These are phyloP conservation scores for Danielia reshetovae DNA, from an alignment of 805 yeast genomes.

Conservation along the genomic window DNA sequence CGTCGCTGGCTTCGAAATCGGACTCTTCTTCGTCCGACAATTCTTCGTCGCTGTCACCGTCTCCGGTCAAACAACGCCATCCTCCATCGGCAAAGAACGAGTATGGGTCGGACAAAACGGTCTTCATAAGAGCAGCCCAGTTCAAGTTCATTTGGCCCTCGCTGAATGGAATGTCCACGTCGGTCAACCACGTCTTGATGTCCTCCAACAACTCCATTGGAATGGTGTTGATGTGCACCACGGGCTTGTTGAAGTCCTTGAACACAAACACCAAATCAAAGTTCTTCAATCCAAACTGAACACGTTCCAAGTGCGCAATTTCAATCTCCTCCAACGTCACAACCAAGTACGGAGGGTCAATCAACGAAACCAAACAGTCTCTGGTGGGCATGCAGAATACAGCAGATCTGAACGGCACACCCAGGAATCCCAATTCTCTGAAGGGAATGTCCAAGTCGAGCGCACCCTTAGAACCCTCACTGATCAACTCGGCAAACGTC, in stretches of 20 bases:
- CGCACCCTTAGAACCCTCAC: slow-evolving; percentile 80
- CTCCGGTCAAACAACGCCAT: slow-evolving; percentile 90
- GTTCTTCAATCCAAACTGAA: slow-evolving; percentile 93
- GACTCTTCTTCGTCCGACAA: slow-evolving; percentile 66
- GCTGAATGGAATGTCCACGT: slow-evolving; percentile 91
- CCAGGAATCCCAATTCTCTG: slow-evolving; percentile 93
- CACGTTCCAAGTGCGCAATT: slow-evolving; percentile 93
- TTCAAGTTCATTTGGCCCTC: slow-evolving; percentile 95
- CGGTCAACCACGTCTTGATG: slow-evolving; percentile 95
- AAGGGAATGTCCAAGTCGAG: slow-evolving; percentile 91
- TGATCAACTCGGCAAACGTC: slow-evolving; percentile 82
- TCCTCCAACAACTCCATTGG: slow-evolving; percentile 91
- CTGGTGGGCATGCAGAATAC: slow-evolving; percentile 96
- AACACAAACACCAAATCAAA: slow-evolving; percentile 96
- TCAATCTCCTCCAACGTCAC: slow-evolving; percentile 89
- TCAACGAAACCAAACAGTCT: slow-evolving; percentile 89
- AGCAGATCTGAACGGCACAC: slow-evolving; percentile 94
- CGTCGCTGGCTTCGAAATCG: slow-evolving; percentile 65
- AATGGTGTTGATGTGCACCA: slow-evolving; percentile 88
- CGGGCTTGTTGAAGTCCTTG: slow-evolving; percentile 85
- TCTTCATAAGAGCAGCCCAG: slow-evolving; percentile 95
- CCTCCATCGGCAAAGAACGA: slow-evolving; percentile 93
- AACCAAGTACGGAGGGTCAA: slow-evolving; percentile 93
- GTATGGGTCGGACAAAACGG: slow-evolving; percentile 86
- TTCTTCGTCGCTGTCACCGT: slow-evolving; percentile 66